These are phyloP conservation scores for Syncephalis fuscata DNA, from an alignment of 371 early-diverging fungal genomes.

Conservation along the genomic window DNA sequence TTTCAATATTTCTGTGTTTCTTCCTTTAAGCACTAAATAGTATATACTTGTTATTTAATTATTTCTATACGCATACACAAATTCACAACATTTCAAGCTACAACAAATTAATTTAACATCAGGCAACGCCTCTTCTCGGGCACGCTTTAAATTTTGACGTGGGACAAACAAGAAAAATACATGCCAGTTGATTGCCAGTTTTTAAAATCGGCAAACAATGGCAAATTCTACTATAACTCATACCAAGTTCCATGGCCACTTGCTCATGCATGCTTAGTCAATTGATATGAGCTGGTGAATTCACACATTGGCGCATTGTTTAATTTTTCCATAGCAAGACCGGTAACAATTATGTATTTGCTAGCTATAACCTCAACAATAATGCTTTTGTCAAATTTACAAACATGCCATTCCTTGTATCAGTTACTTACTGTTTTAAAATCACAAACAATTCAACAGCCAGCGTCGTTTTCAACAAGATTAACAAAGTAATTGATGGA, in stretches of 20 bases:
- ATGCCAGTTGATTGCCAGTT: background rate
- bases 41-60: no score
- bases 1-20: no score
- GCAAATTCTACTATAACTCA: constrained; percentile 29
- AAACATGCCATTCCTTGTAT: constrained; percentile 41
- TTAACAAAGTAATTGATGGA: constrained; percentile 26
- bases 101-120: no score
- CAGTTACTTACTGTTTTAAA: constrained; percentile 38
- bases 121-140: no score
- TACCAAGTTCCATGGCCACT: constrained; percentile 38
- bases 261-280: constrained; percentile 33
- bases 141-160: no score
- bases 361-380: constrained; percentile 35
- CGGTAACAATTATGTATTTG: constrained; percentile 23
- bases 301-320: constrained; percentile 27
- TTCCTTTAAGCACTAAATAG: no score
- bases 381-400: constrained; percentile 20
- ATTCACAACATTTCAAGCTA: no score
- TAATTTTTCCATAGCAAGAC: constrained; percentile 34
- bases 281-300: constrained; percentile 26
- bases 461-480: constrained; percentile 17
- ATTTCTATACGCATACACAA: no score
- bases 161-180: no score
- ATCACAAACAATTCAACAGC: constrained; percentile 25
- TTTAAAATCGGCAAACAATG: constrained; percentile 23